These are phyloP conservation scores for Ceratocystiopsis brevicomis DNA, from an alignment of 2,329 filamentous ascomycete species.

Conservation along the genomic window DNA sequence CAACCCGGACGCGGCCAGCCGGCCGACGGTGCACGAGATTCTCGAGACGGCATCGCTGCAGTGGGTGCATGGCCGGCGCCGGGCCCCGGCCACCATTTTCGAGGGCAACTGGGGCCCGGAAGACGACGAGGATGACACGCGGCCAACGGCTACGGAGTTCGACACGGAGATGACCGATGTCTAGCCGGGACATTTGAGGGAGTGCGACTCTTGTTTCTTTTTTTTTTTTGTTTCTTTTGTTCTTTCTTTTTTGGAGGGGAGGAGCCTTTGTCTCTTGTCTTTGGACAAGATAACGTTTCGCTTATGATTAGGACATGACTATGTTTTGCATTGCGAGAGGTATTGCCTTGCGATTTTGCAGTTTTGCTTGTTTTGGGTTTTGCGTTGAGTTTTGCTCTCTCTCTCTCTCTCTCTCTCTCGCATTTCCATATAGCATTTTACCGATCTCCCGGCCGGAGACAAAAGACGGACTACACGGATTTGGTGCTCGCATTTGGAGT, in stretches of 20 bases:
- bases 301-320: background rate
- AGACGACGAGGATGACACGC: conserved; percentile 16
- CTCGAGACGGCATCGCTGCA: conserved; percentile 53
- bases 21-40: conserved; percentile 58
- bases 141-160: conserved; percentile 10
- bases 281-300: too few relatives aligned
- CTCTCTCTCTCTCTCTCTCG: background rate
- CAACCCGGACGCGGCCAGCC: conserved; percentile 48
- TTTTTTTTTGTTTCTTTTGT: background rate
- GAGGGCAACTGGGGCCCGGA: conserved; percentile 90
- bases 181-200: conserved; percentile 11
- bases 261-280: background rate
- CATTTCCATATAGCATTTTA: background rate
- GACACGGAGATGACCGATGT: conserved; percentile 44
- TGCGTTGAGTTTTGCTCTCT: background rate
- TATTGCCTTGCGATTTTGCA: background rate
- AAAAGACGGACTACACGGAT: background rate
- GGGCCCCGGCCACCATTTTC: conserved; percentile 81
- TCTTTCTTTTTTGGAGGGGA: background rate
- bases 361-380: background rate
- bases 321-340: background rate
- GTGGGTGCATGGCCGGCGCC: conserved; percentile 62
- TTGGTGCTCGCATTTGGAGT: conserved; percentile 5
- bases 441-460: too few relatives aligned
- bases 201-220: background rate